Evolutionary conservation across 805 yeast genomes (phyloP).

Genomic region (Saturnispora sanitii): DNA sequence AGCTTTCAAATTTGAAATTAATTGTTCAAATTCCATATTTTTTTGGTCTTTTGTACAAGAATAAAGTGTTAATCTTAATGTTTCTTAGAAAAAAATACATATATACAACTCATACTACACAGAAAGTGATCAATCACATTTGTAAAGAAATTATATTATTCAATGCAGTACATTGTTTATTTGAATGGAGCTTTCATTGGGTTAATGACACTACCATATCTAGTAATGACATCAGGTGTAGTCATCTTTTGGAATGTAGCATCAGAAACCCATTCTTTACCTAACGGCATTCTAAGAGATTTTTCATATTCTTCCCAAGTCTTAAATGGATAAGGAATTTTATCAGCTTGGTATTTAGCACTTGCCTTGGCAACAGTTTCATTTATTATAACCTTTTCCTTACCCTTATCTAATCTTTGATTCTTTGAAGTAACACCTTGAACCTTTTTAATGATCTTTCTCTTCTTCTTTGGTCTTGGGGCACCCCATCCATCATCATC

Average conservation of each 20-base stretch:
- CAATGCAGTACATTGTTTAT: conserved; percentile 24
- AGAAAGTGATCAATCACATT: conserved; percentile 8
- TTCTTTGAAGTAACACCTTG: conserved; percentile 67
- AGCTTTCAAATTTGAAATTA: background rate
- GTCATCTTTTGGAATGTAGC: conserved; percentile 79
- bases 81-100: background rate
- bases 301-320: conserved; percentile 91
- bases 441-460: conserved; percentile 57
- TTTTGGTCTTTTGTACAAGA: background rate
- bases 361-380: conserved; percentile 80
- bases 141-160: no score
- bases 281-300: conserved; percentile 88
- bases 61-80: background rate
- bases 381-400: conserved; percentile 79
- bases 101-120: background rate
- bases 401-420: conserved; percentile 66
- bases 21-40: background rate
- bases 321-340: conserved; percentile 95
- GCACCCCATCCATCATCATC: conserved; percentile 13
- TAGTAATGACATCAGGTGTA: conserved; percentile 79
- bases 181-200: conserved; percentile 84
- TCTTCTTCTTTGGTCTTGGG: conserved; percentile 35
- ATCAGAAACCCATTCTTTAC: conserved; percentile 92
- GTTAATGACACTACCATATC: conserved; percentile 83
- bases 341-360: conserved; percentile 72